Base-by-base conservation (phyloP, 2,329 filamentous ascomycete genomes). In the Trichoderma aggressivum region DNA sequence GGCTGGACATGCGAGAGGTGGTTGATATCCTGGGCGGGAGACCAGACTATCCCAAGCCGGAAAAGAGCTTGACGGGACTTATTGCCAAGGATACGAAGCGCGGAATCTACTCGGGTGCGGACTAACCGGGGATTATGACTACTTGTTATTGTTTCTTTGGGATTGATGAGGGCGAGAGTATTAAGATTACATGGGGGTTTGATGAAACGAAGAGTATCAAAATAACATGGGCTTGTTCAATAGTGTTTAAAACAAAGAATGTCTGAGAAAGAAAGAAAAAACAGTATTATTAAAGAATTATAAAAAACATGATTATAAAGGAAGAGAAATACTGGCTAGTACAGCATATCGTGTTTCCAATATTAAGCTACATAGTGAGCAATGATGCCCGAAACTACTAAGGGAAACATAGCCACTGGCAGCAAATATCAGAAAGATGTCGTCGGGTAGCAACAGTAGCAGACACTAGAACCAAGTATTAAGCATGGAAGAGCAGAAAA, bases 1-100 rank as follows among this genome's bases (percentile, higher is more conserved):
- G 96, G 96, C 84, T 93, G 76, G 86, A 86, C 63, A 84, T 97
- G 80, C 93, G 94, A 82, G 86, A 91, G 63, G 89, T 94, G 32
- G 94, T 97, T 3, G 92, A 99, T 80, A 91, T 94, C 39, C 83
- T 99, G 36, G 92, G 91, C 64, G 95, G 94, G 3, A 86, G 94
- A 72, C 88, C 90, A 2, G 73, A 79, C 2, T 87, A 89, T 76
- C 79, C 81, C 1, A 76, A 76, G 74, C 88, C 88, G 1, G 84
- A 88, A 78, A 76, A 79, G 72, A 82, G 80, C 39, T 79, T 91
- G 60, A 80, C 81, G 24, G 89, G 89, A 0, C 74, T 86, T 61
- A 79, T 81, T 73, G 88, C 88, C 58, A 91, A 90, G 81, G 89
- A 91, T 76, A 81, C 82, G 60, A 90, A 90, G 82, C 83, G 89